Base-by-base conservation (phyloP, 192 early-diverging fungal species). In the Powellomyces hirtus region DNA sequence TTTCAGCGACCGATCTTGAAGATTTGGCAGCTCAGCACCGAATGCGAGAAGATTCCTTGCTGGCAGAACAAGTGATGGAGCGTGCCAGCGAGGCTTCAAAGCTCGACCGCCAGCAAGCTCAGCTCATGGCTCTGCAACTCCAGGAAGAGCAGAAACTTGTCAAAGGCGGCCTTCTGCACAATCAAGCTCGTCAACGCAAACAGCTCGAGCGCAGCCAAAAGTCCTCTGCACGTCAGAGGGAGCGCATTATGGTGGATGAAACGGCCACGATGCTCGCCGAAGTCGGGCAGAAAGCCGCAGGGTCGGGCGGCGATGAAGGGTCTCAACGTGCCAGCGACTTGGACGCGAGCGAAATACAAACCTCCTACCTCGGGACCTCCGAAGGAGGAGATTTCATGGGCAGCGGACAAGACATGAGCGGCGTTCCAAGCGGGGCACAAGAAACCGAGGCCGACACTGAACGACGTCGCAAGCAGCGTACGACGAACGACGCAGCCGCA, bases 161-260 rank as follows among this genome's bases (percentile, higher is more conserved):
- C 33, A 14, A 66, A 31, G 59, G 57, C 31, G 22, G 71, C 1
- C 38, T 78, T 1, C 1, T 63, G 14, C 46, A 37, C 34, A 26
- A 36, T 1, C 76, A 78, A 38, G 57, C 57, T 0, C 62, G 68
- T n/a, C 73, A 78, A 55, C 61, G 66, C 45, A 72, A 52, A 40
- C 65, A 65, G 53, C 73, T 75, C 46, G 73, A 66, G 7, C 61
- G 62, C 14, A 36, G 20, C 16, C 70, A 72, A 44, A 24, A 38
- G 24, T 29, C 35, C 42, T 35, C 49, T n/a, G 70, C 70, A 1
- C 53, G 38, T n/a, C 22, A 60, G 20, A 61, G 70, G 24, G 62
- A 63, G 37, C 62, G 70, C 14, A 44, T 18, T 2, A 24, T 59
- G 14, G 22, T 65, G 52, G 70, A 55, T 20, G 53, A 64, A 37